Evolutionary conservation across 1,139 yeast species (phyloP).

Genomic region (Debaryomyces coudertii): DNA sequence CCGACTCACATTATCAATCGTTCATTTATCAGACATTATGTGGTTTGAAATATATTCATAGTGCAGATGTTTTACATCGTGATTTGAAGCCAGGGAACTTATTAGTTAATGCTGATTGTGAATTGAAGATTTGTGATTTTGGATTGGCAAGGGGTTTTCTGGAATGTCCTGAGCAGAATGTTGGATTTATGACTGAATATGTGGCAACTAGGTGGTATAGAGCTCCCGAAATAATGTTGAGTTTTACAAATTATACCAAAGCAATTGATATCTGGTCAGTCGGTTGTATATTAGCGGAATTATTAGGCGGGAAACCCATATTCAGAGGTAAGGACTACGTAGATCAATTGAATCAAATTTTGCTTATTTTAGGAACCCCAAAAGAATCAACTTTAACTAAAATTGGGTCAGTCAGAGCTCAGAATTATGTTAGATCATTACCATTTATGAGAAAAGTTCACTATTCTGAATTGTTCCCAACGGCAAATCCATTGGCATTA

Average conservation of each 20-base stretch:
- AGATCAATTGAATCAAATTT: constrained; percentile 88
- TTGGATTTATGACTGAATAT: constrained; percentile 97
- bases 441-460: constrained; percentile 85
- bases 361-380: constrained; percentile 88
- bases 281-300: constrained; percentile 93
- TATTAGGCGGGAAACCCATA: constrained; percentile 88
- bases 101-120: constrained; percentile 88
- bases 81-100: constrained; percentile 89
- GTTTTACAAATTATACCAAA: constrained; percentile 89
- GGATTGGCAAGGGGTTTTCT: constrained; percentile 83
- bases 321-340: constrained; percentile 96
- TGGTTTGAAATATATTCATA: constrained; percentile 83
- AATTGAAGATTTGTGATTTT: constrained; percentile 86
- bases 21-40: constrained; percentile 90
- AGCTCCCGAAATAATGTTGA: constrained; percentile 96
- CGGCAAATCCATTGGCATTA: constrained; percentile 84
- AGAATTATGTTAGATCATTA: constrained; percentile 84
- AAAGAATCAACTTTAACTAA: constrained; percentile 78
- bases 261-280: constrained; percentile 98
- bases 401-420: constrained; percentile 89
- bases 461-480: constrained; percentile 71
- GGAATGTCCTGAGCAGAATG: constrained; percentile 55
- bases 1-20: constrained; percentile 93
- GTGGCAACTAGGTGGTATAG: constrained; percentile 95
- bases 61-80: constrained; percentile 87